phyloP scores from a whole-genome alignment of 768 basidiomycete genomes.

The Russula compacta region DNA sequence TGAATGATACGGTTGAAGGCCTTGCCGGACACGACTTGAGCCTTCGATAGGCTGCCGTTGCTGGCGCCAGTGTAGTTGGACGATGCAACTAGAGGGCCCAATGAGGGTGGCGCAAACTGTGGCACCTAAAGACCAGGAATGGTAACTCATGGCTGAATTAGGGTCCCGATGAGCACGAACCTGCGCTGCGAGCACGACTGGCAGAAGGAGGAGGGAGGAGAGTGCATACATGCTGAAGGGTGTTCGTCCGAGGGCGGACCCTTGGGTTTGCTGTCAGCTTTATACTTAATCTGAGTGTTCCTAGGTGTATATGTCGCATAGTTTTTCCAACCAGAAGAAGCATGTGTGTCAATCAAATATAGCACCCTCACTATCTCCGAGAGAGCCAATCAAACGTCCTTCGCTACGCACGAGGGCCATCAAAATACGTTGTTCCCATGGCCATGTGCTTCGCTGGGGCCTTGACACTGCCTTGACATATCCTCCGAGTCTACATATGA shows the following conservation, averaged over 20 bases:
- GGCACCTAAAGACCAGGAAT: constrained; percentile 15
- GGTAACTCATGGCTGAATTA: neutral
- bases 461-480: too few species aligned
- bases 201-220: constrained; percentile 1
- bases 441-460: too few species aligned
- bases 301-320: neutral
- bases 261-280: neutral
- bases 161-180: neutral
- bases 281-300: neutral
- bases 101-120: constrained; percentile 26
- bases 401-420: neutral
- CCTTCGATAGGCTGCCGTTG: constrained; percentile 36
- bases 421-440: too few species aligned
- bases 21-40: constrained; percentile 32
- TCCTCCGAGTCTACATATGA: too few species aligned
- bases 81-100: constrained; percentile 23
- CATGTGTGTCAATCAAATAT: neutral
- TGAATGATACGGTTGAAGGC: constrained; percentile 41
- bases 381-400: neutral
- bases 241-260: neutral
- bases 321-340: neutral
- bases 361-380: too few species aligned
- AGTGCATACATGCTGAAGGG: constrained; percentile 5
- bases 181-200: constrained; percentile 1
- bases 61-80: constrained; percentile 35